Conservation (phyloP, 495 filamentous ascomycete species). For the Podospora tetraspora region DNA sequence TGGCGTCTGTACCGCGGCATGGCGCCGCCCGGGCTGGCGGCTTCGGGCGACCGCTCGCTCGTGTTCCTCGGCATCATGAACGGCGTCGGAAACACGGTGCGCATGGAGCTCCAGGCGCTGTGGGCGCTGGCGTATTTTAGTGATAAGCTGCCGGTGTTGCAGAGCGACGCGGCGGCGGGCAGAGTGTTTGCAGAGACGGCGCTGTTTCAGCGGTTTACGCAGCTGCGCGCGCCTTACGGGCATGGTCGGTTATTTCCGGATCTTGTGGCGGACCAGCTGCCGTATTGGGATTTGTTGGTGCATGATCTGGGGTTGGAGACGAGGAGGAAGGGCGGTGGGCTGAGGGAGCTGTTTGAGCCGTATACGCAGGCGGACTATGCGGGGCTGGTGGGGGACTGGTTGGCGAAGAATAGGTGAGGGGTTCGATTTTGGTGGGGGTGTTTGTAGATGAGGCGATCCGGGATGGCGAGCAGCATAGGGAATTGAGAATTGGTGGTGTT, state of each 20-base stretch:
- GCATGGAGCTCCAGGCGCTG: conserved; percentile 24
- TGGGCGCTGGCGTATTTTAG: conserved; percentile 39
- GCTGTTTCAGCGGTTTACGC: conserved; percentile 53
- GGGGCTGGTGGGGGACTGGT: conserved; percentile 52
- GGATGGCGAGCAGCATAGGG: neutral
- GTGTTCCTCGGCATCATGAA: conserved; percentile 60
- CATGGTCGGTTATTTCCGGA: conserved; percentile 55
- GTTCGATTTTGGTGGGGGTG: neutral
- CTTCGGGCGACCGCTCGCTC: conserved; percentile 30
- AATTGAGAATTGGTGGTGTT: neutral
- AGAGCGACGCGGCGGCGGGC: conserved; percentile 31
- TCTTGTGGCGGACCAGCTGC: conserved; percentile 59
- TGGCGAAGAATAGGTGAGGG: conserved; percentile 7
- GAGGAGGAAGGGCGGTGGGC: conserved; percentile 15
- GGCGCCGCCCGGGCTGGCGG: conserved; percentile 46
- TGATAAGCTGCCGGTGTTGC: conserved; percentile 25
- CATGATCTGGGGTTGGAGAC: conserved; percentile 48
- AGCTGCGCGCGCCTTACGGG: conserved; percentile 52
- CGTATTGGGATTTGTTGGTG: conserved; percentile 62
- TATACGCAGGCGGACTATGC: conserved; percentile 49
- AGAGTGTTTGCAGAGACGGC: conserved; percentile 40
- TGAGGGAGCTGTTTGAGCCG: conserved; percentile 40
- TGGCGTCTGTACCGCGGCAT: conserved; percentile 61
- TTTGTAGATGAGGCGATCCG: neutral
- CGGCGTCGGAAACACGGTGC: conserved; percentile 48